Base-by-base conservation (phyloP, 2,329 filamentous ascomycete species). In the Aplosporella prunicola region DNA sequence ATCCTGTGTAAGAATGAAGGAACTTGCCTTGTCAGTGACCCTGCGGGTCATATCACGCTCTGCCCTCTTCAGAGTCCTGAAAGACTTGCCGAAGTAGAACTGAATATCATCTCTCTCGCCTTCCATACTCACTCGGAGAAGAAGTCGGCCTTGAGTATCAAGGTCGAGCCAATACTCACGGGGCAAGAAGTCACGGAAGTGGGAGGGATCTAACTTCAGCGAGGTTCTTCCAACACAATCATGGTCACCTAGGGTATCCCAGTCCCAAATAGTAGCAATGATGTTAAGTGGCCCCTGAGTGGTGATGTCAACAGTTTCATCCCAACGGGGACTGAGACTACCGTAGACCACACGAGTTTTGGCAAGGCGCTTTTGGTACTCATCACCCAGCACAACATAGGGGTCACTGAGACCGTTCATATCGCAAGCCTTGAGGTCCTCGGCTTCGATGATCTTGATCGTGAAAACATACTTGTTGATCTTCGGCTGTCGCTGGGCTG, bases 21-120 rank as follows among this genome's bases (percentile, higher is more conserved):
- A 20, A 46, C 68, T 45, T 67, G 87, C 85, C 79, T 98, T 98
- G 64, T 96, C 91, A 6, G 91, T 96, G 52, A 96, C 91, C 62
- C 88, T 93, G 44, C 91, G 78, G 38, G 93, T 93, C 91, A 98
- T 98, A 59, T 98, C 91, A 51, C 89, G 76, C 64, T 98, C 89
- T 1, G 89, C 93, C 47, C 91, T 78, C 69, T 96, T 96, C 49
- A 98, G 69, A 43, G 89, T 86, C 31, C 91, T 76, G 66, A 98
- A 98, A 17, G 91, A 84, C 62, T 95, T 96, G 50, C 88, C 91
- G 60, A 96, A 96, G 55, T 95, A 89, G 60, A 98, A 98, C 52
- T 95, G 85, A 41, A 98, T 98, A 56, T 98, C 91, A 56, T 98
- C 91, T 45, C 91, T 76, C 63, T 98, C 91, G 35, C 91, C 91